Percentiles rank a stretch among this genome's conserved stretches.
Conservation (phyloP, 2,329 filamentous ascomycete genomes). For the Colletotrichum truncatum region DNA sequence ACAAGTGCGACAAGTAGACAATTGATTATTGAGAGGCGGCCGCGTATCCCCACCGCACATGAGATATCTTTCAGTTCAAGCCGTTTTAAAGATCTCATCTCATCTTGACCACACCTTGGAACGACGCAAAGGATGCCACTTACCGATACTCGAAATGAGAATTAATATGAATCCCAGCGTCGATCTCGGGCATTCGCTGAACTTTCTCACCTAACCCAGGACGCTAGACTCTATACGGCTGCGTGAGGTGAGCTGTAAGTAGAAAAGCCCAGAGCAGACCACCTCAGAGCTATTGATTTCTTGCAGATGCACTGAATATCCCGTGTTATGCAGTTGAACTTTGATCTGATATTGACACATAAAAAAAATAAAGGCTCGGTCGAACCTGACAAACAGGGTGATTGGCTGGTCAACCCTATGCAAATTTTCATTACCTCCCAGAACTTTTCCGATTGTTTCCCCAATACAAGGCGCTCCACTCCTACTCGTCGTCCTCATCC, state of each 20-base stretch:
- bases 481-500: slow-evolving; percentile 46
- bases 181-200: slow-evolving; percentile 9
- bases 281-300: background rate
- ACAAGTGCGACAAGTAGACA: too few relatives aligned
- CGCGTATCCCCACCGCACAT: too few relatives aligned
- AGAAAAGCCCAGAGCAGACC: background rate
- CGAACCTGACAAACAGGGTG: slow-evolving; percentile 6
- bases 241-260: background rate
- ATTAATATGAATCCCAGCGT: slow-evolving; percentile 9
- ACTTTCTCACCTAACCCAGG: slow-evolving; percentile 13
- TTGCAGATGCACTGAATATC: background rate
- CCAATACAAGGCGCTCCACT: too few relatives aligned
- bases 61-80: background rate
- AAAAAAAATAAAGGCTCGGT: background rate
- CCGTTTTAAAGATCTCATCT: background rate
- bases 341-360: slow-evolving; percentile 19
- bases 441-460: slow-evolving; percentile 12
- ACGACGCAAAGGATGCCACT: background rate
- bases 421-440: slow-evolving; percentile 18
- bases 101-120: background rate
- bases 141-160: background rate
- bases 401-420: slow-evolving; percentile 9
- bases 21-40: background rate
- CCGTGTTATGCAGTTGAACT: slow-evolving; percentile 2
- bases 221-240: background rate